A percentile compares a stretch with the other conserved stretches of the same genome.
Conservation (phyloP, 768 basidiomycete species). For the Harrya chromipes region DNA sequence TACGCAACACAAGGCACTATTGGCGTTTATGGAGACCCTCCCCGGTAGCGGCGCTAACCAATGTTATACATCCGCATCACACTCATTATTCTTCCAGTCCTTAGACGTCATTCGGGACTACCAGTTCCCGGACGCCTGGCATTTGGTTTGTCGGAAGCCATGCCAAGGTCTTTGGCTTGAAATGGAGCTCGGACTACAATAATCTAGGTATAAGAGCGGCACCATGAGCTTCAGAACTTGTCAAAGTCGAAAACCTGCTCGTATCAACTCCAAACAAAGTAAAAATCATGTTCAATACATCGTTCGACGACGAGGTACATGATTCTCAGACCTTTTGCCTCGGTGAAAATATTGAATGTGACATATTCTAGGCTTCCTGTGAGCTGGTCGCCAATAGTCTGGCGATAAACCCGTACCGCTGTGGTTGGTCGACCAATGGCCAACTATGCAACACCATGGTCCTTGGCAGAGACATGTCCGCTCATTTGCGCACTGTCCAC, state of each 20-base stretch:
- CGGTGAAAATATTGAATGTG: not conserved
- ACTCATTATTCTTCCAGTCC: not conserved
- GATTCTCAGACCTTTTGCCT: not conserved
- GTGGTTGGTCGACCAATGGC: conserved; percentile 15
- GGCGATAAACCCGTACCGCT: not conserved
- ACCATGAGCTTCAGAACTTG: not conserved
- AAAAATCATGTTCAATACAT: conserved; percentile 1
- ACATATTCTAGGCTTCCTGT: conserved; percentile 6
- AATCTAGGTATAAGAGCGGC: conserved; percentile 13
- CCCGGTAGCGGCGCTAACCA: not conserved
- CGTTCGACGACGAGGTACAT: conserved; percentile 19
- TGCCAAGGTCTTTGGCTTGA: conserved; percentile 11
- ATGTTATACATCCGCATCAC: not conserved
- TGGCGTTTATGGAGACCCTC: not conserved
- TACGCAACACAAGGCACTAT: not conserved
- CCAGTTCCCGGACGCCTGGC: conserved; percentile 9
- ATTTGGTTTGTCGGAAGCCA: conserved; percentile 14
- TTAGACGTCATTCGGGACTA: not conserved
- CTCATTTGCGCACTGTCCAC: conserved; percentile 16
- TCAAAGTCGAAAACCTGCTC: not conserved
- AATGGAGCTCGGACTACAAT: not conserved
- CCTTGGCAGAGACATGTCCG: conserved; percentile 14
- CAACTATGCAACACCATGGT: conserved; percentile 5
- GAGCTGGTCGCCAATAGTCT: conserved; percentile 8
- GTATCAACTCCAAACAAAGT: not conserved